Conservation (phyloP, 2,329 filamentous ascomycete species). For the Diaporthe vexans region DNA sequence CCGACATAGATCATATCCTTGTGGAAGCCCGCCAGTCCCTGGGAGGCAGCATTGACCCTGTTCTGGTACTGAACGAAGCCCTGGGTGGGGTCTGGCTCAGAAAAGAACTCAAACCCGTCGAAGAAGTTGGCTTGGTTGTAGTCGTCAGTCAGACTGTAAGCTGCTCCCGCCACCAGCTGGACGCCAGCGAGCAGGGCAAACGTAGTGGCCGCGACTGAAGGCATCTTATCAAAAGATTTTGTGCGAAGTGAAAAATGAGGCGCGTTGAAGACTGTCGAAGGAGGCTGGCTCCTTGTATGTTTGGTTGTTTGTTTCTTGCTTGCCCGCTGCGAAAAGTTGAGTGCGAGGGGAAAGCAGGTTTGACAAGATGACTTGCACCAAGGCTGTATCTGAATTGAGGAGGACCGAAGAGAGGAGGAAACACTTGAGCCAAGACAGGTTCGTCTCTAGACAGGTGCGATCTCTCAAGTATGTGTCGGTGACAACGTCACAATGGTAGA, state of each 20-base stretch:
- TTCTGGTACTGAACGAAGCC: conserved; percentile 81
- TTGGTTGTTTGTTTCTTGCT: not conserved
- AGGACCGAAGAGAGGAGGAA: not conserved
- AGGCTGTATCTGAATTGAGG: not conserved
- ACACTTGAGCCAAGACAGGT: not conserved
- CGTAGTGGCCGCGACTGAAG: conserved; percentile 44
- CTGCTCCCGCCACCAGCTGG: conserved; percentile 47
- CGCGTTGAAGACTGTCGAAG: not conserved
- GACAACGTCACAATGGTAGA: conserved; percentile 42
- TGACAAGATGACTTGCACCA: not conserved
- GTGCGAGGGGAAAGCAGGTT: conserved; percentile 11
- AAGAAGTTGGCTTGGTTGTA: conserved; percentile 71
- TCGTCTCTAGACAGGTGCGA: not conserved
- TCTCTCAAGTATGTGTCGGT: not conserved
- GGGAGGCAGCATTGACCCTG: conserved; percentile 67
- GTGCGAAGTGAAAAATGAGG: conserved; percentile 1
- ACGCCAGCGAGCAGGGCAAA: conserved; percentile 41
- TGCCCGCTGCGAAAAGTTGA: not conserved
- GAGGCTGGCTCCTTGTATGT: conserved; percentile 26
- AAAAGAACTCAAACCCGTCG: conserved; percentile 68
- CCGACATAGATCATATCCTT: conserved; percentile 75
- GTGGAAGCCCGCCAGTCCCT: conserved; percentile 70
- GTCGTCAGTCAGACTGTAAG: conserved; percentile 63
- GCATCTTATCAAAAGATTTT: conserved; percentile 36
- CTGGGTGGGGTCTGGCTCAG: conserved; percentile 75